Base-by-base conservation (phyloP, 306 rosid species). In the Benincasa hispida region DNA sequence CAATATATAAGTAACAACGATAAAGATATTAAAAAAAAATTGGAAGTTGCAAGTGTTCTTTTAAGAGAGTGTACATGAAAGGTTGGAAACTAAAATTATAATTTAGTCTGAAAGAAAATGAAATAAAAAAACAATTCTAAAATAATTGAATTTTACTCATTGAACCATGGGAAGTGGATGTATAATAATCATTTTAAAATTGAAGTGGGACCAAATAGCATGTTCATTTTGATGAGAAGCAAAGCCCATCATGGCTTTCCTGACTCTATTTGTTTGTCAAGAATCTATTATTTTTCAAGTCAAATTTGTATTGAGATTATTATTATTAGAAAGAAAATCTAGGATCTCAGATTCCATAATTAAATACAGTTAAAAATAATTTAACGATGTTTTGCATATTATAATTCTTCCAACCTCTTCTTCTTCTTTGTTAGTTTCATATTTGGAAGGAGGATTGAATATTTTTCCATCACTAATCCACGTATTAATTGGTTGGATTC, bases 161-260 rank as follows among this genome's bases (percentile, higher is more conserved):
- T 25, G 37, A 27, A 59, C 2, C 3, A 27, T 27, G 8, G n/a
- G 32, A 8, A 9, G 15, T 3, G 28, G 6, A n/a, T 28, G 67
- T 15, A 6, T 6, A 1, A 2, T 12, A 37, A 21, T 34, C 25
- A 17, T 32, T 2, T 18, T 34, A 35, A 19, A 35, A 35, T 65
- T n/a, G 50, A 65, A 65, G 50, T 65, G 72, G 72, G 15, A 65
- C 72, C 72, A 35, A 65, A 65, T n/a, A 37, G 50, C 30, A n/a
- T n/a, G 72, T 65, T 65, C 19, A 37, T 1, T 65, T 35, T 65
- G 72, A 51, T 51, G 4, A 35, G 50, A 65, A 37, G 72, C 72
- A 9, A 35, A 9, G 50, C 8, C 72, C 72, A 37, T 65, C 72
- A 65, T 65, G 25, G 18, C 50, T n/a, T 3, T 35, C 18, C 19